A percentile compares a stretch with the other conserved stretches of the same genome.
These are phyloP conservation scores for Aphanomyces astaci DNA, from an alignment of 352 stramenopile species.

Conservation along the genomic window DNA sequence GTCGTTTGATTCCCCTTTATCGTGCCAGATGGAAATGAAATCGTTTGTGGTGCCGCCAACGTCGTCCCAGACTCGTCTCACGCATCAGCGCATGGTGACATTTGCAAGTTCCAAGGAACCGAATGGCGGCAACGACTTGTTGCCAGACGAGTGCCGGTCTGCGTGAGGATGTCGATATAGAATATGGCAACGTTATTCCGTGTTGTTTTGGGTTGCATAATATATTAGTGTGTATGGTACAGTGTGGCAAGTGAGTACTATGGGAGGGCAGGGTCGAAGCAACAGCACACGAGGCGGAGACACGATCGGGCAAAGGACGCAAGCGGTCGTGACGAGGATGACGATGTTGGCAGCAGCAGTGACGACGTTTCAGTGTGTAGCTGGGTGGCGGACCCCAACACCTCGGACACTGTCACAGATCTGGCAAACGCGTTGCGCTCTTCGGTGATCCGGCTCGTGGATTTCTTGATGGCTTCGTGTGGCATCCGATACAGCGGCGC, in stretches of 20 bases:
- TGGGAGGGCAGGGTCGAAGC: background rate
- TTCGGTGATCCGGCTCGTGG: conserved; percentile 69
- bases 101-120: background rate
- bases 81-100: background rate
- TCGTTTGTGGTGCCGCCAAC: background rate
- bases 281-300: conserved; percentile 9
- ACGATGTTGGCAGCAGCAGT: background rate
- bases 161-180: no score
- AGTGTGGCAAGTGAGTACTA: no score
- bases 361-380: conserved; percentile 13
- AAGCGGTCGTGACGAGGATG: background rate
- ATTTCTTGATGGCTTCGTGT: conserved; percentile 73
- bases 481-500: conserved; percentile 74
- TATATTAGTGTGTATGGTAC: background rate
- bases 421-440: conserved; percentile 74
- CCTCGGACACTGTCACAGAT: conserved; percentile 70
- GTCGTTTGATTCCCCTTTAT: background rate
- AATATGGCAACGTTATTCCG: no score
- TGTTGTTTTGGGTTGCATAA: no score
- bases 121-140: background rate
- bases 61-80: background rate
- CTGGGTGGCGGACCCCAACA: conserved; percentile 35
- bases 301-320: background rate
- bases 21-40: background rate
- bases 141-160: background rate